phyloP scores from a whole-genome alignment of 495 filamentous ascomycete species.

The Amphirosellinia nigrospora region DNA sequence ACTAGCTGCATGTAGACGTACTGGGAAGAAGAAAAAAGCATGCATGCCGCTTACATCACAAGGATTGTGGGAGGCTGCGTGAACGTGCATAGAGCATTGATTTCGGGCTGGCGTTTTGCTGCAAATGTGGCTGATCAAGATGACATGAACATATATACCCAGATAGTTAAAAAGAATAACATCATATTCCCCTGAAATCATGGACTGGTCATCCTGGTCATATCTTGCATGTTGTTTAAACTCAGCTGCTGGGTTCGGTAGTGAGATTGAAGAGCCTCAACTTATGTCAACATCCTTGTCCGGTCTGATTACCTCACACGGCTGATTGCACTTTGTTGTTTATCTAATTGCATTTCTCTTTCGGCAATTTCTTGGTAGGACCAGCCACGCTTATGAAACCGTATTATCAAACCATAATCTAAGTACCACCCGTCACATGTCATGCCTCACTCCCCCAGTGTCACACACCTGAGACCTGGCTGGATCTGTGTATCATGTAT shows the following conservation, averaged over 20 bases:
- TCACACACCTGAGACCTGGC: too few relatives aligned
- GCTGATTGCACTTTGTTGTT: too few relatives aligned
- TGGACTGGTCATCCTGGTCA: not conserved
- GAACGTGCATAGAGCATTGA: not conserved
- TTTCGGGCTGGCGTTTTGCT: slow-evolving; percentile 17
- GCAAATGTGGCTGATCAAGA: not conserved
- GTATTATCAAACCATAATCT: not conserved
- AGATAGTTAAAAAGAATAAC: slow-evolving; percentile 10
- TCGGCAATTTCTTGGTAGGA: not conserved
- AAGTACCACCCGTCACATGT: not conserved
- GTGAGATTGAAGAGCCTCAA: not conserved
- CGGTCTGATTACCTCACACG: not conserved
- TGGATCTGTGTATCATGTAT: too few relatives aligned
- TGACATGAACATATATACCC: slow-evolving; percentile 19
- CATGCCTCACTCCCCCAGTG: not conserved
- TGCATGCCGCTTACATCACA: not conserved
- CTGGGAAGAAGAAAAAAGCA: not conserved
- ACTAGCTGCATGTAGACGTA: not conserved
- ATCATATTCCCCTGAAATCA: not conserved
- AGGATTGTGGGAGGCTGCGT: not conserved
- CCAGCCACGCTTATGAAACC: not conserved
- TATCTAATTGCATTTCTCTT: not conserved
- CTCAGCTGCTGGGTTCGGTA: not conserved
- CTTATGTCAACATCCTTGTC: not conserved
- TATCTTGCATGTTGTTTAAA: not conserved